phyloP scores from a whole-genome alignment of 1,284 basidiomycete species.

The Cerrena zonata region DNA sequence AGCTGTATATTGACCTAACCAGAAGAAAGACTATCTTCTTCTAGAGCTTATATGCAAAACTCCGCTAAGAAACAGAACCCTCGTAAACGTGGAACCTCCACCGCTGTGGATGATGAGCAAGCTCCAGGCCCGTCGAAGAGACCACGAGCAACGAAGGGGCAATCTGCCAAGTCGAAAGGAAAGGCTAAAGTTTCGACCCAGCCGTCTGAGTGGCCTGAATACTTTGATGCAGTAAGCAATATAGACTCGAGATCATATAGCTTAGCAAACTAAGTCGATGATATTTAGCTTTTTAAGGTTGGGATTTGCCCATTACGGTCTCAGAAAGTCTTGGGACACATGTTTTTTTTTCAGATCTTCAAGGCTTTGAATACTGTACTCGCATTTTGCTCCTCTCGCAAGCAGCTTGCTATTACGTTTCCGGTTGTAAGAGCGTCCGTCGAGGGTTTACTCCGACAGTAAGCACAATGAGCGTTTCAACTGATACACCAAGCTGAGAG shows the following conservation, averaged over 20 bases:
- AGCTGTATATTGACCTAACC: no score
- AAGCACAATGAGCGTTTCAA: conserved; percentile 8
- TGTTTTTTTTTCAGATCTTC: no score
- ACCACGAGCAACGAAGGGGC: not conserved
- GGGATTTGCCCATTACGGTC: not conserved
- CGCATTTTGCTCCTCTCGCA: conserved; percentile 80
- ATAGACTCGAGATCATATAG: no score
- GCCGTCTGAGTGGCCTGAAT: conserved; percentile 46
- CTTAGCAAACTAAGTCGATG: conserved; percentile 21
- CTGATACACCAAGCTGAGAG: no score
- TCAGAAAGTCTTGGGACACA: no score
- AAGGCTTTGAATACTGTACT: conserved; percentile 87
- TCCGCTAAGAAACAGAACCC: no score
- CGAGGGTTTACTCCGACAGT: conserved; percentile 73
- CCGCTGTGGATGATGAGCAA: no score
- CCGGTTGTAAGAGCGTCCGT: conserved; percentile 71
- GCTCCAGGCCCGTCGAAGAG: no score
- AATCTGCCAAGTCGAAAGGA: conserved; percentile 19
- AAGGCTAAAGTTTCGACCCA: conserved; percentile 16
- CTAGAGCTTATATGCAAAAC: no score
- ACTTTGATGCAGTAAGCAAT: conserved; percentile 54
- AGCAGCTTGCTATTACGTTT: conserved; percentile 79
- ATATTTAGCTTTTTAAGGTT: not conserved
- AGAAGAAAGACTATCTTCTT: no score
- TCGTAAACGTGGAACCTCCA: no score